phyloP scores from a whole-genome alignment of 495 filamentous ascomycete species.

The Penicillium desertorum region DNA sequence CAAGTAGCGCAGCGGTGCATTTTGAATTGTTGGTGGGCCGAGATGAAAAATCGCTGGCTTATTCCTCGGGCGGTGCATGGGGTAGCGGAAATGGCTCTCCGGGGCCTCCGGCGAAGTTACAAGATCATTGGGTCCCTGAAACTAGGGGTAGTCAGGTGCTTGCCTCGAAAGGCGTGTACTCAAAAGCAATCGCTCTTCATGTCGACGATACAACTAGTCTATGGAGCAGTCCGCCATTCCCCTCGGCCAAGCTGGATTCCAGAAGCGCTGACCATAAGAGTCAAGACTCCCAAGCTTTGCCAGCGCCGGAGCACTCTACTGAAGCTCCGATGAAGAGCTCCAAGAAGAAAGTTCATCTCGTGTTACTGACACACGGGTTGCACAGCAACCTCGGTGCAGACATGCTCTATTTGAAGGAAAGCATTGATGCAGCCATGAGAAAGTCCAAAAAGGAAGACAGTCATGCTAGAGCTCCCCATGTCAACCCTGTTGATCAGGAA shows the following conservation, averaged over 20 bases:
- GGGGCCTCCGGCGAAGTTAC: slow-evolving; percentile 65
- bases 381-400: slow-evolving; percentile 97
- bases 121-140: slow-evolving; percentile 62
- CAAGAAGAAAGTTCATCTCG: slow-evolving; percentile 73
- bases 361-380: slow-evolving; percentile 89
- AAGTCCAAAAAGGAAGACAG: slow-evolving; percentile 63
- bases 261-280: slow-evolving; percentile 28
- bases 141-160: slow-evolving; percentile 45
- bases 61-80: slow-evolving; percentile 54
- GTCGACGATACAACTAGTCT: slow-evolving; percentile 85
- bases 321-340: slow-evolving; percentile 3
- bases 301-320: not conserved
- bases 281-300: not conserved
- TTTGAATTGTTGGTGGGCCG: slow-evolving; percentile 85
- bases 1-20: slow-evolving; percentile 78
- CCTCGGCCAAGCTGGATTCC: slow-evolving; percentile 55
- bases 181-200: slow-evolving; percentile 68
- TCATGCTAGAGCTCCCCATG: slow-evolving; percentile 26
- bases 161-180: slow-evolving; percentile 74
- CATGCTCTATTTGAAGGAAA: slow-evolving; percentile 96
- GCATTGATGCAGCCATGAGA: slow-evolving; percentile 79
- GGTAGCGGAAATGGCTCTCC: slow-evolving; percentile 52
- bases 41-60: slow-evolving; percentile 75
- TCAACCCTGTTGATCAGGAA: not conserved
- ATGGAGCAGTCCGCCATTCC: slow-evolving; percentile 87